Base-by-base conservation (phyloP, 148 eudicot genomes). In the Drosera capensis region DNA sequence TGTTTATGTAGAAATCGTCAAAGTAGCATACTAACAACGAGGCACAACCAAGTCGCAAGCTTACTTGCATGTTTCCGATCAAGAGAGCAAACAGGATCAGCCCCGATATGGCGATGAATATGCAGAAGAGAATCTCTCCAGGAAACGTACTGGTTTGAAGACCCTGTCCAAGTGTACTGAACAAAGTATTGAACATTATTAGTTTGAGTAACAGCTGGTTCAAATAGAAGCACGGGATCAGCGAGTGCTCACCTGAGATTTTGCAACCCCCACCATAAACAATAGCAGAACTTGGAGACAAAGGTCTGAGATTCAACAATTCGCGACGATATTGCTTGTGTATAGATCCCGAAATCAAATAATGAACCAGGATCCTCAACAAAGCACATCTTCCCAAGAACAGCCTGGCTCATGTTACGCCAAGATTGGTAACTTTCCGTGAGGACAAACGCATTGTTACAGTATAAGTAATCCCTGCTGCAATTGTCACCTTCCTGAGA, bases 191-290 rank as follows among this genome's bases (percentile, higher is more conserved):
- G 18, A n/a, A 34, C 14, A 34, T 7, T 29, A 11, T 2, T 34
- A 11, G 38, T 34, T 34, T 11, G 38, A 13, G 14, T 34, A 34
- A 7, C 12, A 29, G 35, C 35, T n/a, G n/a, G n/a, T n/a, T n/a
- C n/a, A n/a, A 29, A 29, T 11, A 13, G 8, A 34, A 34, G 38
- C 38, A 52, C 34, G 40, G 31, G 7, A 16, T 25, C 24, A 15
- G 25, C 8, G 23, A 19, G 14, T 38, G 25, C 50, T 43, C 58
- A 75, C 87, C 87, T 79, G 48, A 79, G 59, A 38, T 71, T 79
- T 55, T 67, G 77, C 36, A 79, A 64, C 52, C 87, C 87, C 67
- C 76, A 79, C 87, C 82, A 79, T 52, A 79, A 58, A 62, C 87
- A 79, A 43, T 56, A 79, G 34, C 53, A 79, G 66, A 68, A 79